Percentiles rank a stretch among this genome's conserved stretches.
Evolutionary conservation across 2,329 filamentous ascomycete species (phyloP).

Genomic region (Lachnellula arida): DNA sequence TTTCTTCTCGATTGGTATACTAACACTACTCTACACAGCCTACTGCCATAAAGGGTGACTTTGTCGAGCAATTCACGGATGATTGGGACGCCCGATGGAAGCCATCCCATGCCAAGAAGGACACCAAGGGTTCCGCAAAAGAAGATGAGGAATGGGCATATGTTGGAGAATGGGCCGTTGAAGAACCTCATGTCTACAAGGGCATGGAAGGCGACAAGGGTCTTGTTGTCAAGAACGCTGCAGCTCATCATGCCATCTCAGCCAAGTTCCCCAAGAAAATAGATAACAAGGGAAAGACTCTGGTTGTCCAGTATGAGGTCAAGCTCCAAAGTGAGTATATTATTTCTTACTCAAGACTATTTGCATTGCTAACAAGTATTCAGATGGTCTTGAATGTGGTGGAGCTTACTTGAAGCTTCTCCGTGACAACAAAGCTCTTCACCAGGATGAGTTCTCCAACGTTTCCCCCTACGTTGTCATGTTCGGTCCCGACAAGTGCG

Average conservation of each 20-base stretch:
- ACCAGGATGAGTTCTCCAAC: slow-evolving; percentile 97
- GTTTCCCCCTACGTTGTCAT: slow-evolving; percentile 98
- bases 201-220: slow-evolving; percentile 94
- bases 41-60: slow-evolving; percentile 81
- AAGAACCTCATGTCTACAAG: slow-evolving; percentile 87
- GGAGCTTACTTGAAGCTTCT: slow-evolving; percentile 99
- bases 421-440: slow-evolving; percentile 93
- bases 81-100: slow-evolving; percentile 95
- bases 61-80: slow-evolving; percentile 97
- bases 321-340: slow-evolving; percentile 85
- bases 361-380: slow-evolving; percentile 31
- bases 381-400: slow-evolving; percentile 93
- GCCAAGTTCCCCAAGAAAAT: slow-evolving; percentile 97
- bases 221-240: slow-evolving; percentile 95
- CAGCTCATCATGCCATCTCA: slow-evolving; percentile 98
- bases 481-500: slow-evolving; percentile 99
- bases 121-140: slow-evolving; percentile 59
- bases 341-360: neutral
- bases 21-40: slow-evolving; percentile 52
- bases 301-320: slow-evolving; percentile 98
- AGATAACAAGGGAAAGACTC: slow-evolving; percentile 93
- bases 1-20: slow-evolving; percentile 24
- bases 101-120: slow-evolving; percentile 94
- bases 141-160: slow-evolving; percentile 93
- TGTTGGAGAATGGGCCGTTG: slow-evolving; percentile 92